These are phyloP conservation scores for Artemisia annua DNA, from an alignment of 129 eudicot species.

Conservation along the genomic window DNA sequence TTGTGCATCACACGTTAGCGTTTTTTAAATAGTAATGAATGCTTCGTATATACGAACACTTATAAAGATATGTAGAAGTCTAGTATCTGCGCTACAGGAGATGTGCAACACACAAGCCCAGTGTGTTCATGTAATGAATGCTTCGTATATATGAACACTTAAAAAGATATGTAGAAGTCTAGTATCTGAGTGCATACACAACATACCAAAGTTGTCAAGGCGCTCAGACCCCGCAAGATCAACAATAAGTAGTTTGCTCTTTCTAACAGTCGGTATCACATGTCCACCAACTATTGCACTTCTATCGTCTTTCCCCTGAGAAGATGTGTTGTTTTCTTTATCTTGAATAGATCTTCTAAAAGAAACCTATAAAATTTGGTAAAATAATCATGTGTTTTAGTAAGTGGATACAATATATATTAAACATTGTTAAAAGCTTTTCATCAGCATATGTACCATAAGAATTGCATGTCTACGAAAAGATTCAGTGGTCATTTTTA, in stretches of 20 bases:
- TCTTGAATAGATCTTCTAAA: constrained; percentile 54
- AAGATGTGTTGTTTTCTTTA: constrained; percentile 51
- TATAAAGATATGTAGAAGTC: too few relatives aligned
- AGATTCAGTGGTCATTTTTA: constrained; percentile 91
- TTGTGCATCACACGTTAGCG: too few relatives aligned
- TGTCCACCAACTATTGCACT: constrained; percentile 40
- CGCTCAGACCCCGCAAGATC: constrained; percentile 99
- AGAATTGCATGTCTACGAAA: constrained; percentile 99
- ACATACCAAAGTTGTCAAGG: constrained; percentile 79
- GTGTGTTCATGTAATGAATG: constrained; percentile 4
- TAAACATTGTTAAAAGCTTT: background rate
- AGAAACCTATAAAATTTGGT: constrained; percentile 49
- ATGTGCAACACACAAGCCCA: too few relatives aligned
- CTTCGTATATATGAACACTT: background rate
- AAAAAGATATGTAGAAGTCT: background rate
- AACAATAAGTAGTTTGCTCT: constrained; percentile 90
- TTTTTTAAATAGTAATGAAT: too few relatives aligned
- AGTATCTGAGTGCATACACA: constrained; percentile 12
- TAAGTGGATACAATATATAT: background rate
- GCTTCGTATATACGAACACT: too few relatives aligned
- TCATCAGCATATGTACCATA: constrained; percentile 53
- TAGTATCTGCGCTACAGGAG: too few relatives aligned
- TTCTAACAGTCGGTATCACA: constrained; percentile 65
- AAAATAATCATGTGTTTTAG: background rate
- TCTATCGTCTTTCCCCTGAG: constrained; percentile 35